Percentiles rank a stretch among this genome's conserved stretches.
These are phyloP conservation scores for Colletotrichum incanum DNA, from an alignment of 2,329 filamentous ascomycete genomes.

Conservation along the genomic window DNA sequence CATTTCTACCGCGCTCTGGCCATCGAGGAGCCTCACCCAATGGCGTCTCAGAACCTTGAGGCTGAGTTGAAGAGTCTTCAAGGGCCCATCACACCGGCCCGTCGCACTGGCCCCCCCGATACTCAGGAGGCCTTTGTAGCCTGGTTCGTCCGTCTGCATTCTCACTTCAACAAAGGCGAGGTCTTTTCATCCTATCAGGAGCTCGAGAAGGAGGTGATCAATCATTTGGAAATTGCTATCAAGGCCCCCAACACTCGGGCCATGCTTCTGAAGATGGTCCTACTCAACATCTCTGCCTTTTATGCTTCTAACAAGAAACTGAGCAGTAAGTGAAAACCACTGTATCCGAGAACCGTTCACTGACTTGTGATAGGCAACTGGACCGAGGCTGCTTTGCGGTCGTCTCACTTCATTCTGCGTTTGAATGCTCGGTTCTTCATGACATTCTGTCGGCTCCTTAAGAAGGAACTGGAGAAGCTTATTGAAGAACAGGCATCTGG, in stretches of 20 bases:
- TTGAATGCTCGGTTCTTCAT: slow-evolving; percentile 86
- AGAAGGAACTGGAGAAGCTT: slow-evolving; percentile 76
- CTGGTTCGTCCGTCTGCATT: slow-evolving; percentile 91
- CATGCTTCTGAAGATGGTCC: slow-evolving; percentile 82
- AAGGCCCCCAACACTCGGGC: slow-evolving; percentile 77
- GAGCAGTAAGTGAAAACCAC: slow-evolving; percentile 54
- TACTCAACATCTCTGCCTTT: slow-evolving; percentile 91
- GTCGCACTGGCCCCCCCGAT: slow-evolving; percentile 60
- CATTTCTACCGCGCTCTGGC: slow-evolving; percentile 89
- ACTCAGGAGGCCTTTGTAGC: slow-evolving; percentile 77
- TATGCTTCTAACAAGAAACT: slow-evolving; percentile 77
- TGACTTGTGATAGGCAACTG: slow-evolving; percentile 59
- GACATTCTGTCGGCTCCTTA: slow-evolving; percentile 78
- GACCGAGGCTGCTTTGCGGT: slow-evolving; percentile 61
- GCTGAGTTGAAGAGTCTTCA: slow-evolving; percentile 78
- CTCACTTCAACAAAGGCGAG: slow-evolving; percentile 84
- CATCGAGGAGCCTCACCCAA: slow-evolving; percentile 80
- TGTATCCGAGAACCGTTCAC: background rate
- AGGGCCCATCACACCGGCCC: slow-evolving; percentile 53
- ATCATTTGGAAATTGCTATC: slow-evolving; percentile 81
- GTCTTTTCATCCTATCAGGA: slow-evolving; percentile 83
- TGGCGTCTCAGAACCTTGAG: slow-evolving; percentile 83
- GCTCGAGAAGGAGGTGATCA: slow-evolving; percentile 87
- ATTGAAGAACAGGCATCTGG: slow-evolving; percentile 54
- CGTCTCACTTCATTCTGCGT: slow-evolving; percentile 78